Conservation (phyloP, 768 basidiomycete genomes). For the Trametes gibbosa region DNA sequence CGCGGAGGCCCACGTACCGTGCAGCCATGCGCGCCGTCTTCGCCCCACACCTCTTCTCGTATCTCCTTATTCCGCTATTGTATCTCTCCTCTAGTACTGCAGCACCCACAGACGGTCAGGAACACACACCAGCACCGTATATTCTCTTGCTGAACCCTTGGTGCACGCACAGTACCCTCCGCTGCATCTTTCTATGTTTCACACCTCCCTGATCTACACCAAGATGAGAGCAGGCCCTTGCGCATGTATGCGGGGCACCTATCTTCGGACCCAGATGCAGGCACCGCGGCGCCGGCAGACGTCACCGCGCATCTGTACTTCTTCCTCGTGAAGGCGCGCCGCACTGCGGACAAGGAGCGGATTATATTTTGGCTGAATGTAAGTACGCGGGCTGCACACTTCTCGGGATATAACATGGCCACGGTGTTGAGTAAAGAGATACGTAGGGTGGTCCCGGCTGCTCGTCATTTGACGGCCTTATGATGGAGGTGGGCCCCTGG, state of each 20-base stretch:
- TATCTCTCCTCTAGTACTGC: slow-evolving; percentile 10
- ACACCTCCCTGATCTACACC: slow-evolving; percentile 70
- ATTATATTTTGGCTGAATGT: slow-evolving; percentile 98
- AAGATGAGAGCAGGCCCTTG: slow-evolving; percentile 68
- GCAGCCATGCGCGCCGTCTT: slow-evolving; percentile 14
- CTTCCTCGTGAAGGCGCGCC: slow-evolving; percentile 82
- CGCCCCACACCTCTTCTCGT: slow-evolving; percentile 13
- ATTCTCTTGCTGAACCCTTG: not conserved
- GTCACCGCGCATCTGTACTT: slow-evolving; percentile 84
- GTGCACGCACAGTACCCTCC: slow-evolving; percentile 53
- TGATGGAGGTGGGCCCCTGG: slow-evolving; percentile 99
- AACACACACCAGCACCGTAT: not conserved
- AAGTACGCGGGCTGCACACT: slow-evolving; percentile 27
- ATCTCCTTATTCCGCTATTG: slow-evolving; percentile 14
- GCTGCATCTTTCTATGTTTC: slow-evolving; percentile 85
- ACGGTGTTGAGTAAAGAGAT: not conserved
- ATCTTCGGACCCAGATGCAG: slow-evolving; percentile 66
- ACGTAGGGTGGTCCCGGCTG: slow-evolving; percentile 92
- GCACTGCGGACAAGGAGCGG: slow-evolving; percentile 85
- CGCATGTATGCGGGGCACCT: slow-evolving; percentile 84
- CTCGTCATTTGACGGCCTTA: slow-evolving; percentile 93
- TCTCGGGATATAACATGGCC: not conserved
- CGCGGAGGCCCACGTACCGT: slow-evolving; percentile 1
- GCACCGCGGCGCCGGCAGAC: slow-evolving; percentile 49
- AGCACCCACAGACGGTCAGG: slow-evolving; percentile 29